Evolutionary conservation across 2,329 filamentous ascomycete genomes (phyloP), one percentile per base, ranked within the genome.

Genomic region (Verticillium tricorpus): DNA sequence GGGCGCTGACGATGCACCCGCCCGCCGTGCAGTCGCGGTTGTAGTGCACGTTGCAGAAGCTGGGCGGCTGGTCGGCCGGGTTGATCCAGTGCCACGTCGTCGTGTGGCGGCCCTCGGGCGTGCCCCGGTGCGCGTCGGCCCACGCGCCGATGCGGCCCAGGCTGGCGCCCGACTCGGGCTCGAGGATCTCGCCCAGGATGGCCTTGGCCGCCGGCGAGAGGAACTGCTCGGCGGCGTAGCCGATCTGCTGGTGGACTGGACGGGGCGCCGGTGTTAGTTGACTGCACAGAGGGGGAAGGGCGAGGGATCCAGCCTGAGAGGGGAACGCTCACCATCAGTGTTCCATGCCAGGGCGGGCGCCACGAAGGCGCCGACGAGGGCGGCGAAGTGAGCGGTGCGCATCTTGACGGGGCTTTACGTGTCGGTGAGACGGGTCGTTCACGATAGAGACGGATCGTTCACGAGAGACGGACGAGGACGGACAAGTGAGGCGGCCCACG

Each of bases 1-100:
- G 60, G 32, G 64, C 64, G 22, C 63, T 64, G 56, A 65, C 61
- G 56, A 65, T 57, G 58, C 64, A 65, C 25, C 64, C 64, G 35
- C 57, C 64, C 11, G 61, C 32, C 17, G 64, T 63, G 55, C 64
- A 65, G 59, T 65, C 64, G 57, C 61, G 61, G 14, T 63, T 62
- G 31, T 60, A 66, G 54, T 63, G 61, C 56, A 65, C 61, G 31
- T 64, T 63, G 61, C 64, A 65, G 7, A 65, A 57, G 25, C 40
- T 57, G 25, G 64, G 64, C 32, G 64, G 63, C 17, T 65, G 60
- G 54, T 66, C 64, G 40, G 52, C 60, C 31, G 35, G 31, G 64
- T 63, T 65, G 61, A 66, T 63, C 56, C 61, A 66, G 60, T 66
- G 64, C 60, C 64, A 66, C 37, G 65, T 62, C 61, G 61, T 65